phyloP scores from a whole-genome alignment of 2,329 filamentous ascomycete genomes.

The Phoma sp. region DNA sequence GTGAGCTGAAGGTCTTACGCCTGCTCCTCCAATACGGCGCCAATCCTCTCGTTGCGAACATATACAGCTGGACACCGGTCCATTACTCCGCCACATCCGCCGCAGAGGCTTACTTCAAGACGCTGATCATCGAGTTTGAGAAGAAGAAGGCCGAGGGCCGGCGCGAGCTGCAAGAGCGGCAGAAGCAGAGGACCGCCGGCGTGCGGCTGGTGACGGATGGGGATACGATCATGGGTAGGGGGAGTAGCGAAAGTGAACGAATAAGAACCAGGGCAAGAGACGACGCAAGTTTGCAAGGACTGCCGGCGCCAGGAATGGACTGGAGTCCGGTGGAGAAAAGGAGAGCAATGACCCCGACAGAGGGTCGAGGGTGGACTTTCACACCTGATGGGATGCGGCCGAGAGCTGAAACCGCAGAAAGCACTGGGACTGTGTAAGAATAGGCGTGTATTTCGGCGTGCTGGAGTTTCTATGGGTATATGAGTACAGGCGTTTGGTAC shows the following conservation, averaged over 20 bases:
- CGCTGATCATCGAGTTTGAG: constrained; percentile 74
- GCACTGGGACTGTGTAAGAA: constrained; percentile 37
- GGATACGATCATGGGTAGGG: constrained; percentile 20
- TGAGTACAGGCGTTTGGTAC: neutral
- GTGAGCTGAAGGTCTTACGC: constrained; percentile 76
- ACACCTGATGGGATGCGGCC: constrained; percentile 37
- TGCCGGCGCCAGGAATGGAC: constrained; percentile 43
- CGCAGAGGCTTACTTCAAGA: constrained; percentile 84
- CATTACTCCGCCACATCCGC: constrained; percentile 82
- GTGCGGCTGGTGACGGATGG: constrained; percentile 46
- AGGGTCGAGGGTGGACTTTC: constrained; percentile 39
- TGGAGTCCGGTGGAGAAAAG: constrained; percentile 49
- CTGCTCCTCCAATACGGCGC: constrained; percentile 80
- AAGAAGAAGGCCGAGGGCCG: constrained; percentile 60
- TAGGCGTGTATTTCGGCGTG: neutral
- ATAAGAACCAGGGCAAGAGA: constrained; percentile 36
- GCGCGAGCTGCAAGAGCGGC: constrained; percentile 38
- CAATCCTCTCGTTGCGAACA: constrained; percentile 72
- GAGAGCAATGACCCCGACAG: constrained; percentile 49
- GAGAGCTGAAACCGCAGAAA: constrained; percentile 48
- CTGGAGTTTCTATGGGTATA: neutral
- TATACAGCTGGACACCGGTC: constrained; percentile 82
- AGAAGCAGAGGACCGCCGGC: constrained; percentile 41
- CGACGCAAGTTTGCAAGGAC: constrained; percentile 39
- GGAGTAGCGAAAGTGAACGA: constrained; percentile 15